phyloP scores from a whole-genome alignment of 2,329 filamentous ascomycete species.

The Neopestalotiopsis clavispora region DNA sequence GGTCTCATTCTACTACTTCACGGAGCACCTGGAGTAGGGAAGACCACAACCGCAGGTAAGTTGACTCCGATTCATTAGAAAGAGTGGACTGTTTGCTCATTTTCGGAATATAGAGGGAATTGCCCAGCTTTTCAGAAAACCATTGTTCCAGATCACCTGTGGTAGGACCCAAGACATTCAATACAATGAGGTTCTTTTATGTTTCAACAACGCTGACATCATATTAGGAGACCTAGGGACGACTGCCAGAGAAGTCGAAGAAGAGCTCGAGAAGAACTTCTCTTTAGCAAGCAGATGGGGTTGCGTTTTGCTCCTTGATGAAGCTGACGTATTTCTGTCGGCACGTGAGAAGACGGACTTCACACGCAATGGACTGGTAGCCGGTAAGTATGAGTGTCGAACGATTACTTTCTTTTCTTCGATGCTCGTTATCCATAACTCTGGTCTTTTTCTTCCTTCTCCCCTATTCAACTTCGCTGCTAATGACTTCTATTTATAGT shows the following conservation, averaged over 20 bases:
- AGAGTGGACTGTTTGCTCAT: slow-evolving; percentile 19
- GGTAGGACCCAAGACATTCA: background rate
- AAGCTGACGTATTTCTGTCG: slow-evolving; percentile 26
- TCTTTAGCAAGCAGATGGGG: slow-evolving; percentile 25
- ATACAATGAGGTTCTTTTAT: background rate
- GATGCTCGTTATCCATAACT: too few species aligned
- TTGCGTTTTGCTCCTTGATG: slow-evolving; percentile 26
- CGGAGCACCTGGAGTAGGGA: background rate
- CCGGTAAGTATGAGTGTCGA: background rate
- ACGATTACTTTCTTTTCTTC: background rate
- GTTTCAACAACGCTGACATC: background rate
- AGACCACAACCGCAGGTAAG: background rate
- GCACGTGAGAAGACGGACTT: slow-evolving; percentile 9
- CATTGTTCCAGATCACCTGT: background rate
- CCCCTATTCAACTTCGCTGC: background rate
- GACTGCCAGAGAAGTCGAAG: slow-evolving; percentile 26
- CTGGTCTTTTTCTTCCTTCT: background rate
- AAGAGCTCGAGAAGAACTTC: slow-evolving; percentile 24
- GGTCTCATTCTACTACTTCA: background rate
- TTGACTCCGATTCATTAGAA: background rate
- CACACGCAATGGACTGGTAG: background rate
- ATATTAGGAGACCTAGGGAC: slow-evolving; percentile 21
- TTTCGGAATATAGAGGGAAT: slow-evolving; percentile 39
- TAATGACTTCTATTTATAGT: background rate
- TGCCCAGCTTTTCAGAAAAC: slow-evolving; percentile 34